Evolutionary conservation across 2,329 filamentous ascomycete genomes (phyloP), one percentile per base, ranked within the genome.

Genomic region (Xylariomycetidae sp.): DNA sequence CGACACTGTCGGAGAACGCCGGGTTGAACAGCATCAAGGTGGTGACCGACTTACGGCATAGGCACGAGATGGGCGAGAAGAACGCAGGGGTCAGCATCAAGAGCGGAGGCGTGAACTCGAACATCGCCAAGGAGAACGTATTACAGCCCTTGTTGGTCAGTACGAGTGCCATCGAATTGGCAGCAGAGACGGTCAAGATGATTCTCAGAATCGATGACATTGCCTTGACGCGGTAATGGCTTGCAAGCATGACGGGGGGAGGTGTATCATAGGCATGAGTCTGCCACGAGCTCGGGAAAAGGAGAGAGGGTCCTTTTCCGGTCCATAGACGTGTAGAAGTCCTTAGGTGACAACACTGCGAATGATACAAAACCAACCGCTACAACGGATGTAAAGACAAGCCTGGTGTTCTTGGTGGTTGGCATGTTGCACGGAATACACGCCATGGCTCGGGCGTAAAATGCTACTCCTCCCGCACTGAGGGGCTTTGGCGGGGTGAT

Each of bases 171-270:
- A 92, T 98, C 53, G 90, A 98, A 70, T 65, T 98, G 62, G 92
- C 92, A 19, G 89, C 90, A 6, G 92, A 98, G 74, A 98, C 92
- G 40, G 92, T 96, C 52, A 98, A 96, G 79, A 92, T 95, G 87
- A 79, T 80, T 56, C 59, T 80, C 54, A 72, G 76, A 57, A 79
- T 80, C 64, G 76, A 80, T 55, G 76, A 80, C 54, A 79, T 80
- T 62, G 74, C 74, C 30, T 61, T 80, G 58, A 77, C 68, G 52
- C 69, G 76, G 63, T 79, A 73, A 54, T 42, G 34, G 32, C 27
- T 29, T 22, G 13, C 22, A 34, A 29, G 23, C 17, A 32, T 29
- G 20, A 37, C n/a, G n/a, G n/a, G 37, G 39, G 39, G 37, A 37
- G 39, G 25, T 44, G 44, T 39, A 38, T 33, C 41, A 44, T 41